phyloP scores from a whole-genome alignment of 75 land plant genomes.

The Picea sitchensis region DNA sequence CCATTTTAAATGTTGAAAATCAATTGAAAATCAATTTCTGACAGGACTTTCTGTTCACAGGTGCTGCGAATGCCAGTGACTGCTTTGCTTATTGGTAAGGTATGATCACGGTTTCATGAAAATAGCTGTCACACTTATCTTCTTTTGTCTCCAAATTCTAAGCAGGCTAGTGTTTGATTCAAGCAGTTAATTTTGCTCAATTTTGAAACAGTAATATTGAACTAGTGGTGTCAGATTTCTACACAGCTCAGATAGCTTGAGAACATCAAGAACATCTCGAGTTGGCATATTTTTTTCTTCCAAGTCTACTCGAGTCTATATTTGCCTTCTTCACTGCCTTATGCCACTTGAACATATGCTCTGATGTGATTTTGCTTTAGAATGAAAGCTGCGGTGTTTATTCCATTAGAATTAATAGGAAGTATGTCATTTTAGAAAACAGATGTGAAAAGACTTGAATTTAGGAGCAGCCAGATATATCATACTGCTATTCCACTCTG shows the following conservation, averaged over 20 bases:
- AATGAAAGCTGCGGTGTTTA: neutral
- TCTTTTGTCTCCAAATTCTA: neutral
- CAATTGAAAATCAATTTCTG: neutral
- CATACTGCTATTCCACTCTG: neutral
- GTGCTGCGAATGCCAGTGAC: conserved; percentile 64
- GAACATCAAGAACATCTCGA: neutral
- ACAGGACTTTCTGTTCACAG: conserved; percentile 22
- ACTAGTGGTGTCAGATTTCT: no score
- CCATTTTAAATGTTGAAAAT: neutral
- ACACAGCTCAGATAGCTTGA: no score
- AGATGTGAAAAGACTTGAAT: neutral
- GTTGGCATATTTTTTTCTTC: neutral
- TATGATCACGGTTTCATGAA: conserved; percentile 9
- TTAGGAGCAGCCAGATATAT: neutral
- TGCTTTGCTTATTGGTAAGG: conserved; percentile 45
- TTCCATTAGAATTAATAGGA: neutral
- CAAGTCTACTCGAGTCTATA: neutral
- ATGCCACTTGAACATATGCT: neutral
- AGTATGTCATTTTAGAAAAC: neutral
- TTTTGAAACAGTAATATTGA: no score
- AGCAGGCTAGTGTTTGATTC: neutral
- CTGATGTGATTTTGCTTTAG: neutral
- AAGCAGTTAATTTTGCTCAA: neutral
- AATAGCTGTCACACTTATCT: neutral
- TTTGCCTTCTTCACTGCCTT: neutral